Evolutionary conservation across 2,329 filamentous ascomycete species (phyloP).

Genomic region (Trichoderma citrinoviride): DNA sequence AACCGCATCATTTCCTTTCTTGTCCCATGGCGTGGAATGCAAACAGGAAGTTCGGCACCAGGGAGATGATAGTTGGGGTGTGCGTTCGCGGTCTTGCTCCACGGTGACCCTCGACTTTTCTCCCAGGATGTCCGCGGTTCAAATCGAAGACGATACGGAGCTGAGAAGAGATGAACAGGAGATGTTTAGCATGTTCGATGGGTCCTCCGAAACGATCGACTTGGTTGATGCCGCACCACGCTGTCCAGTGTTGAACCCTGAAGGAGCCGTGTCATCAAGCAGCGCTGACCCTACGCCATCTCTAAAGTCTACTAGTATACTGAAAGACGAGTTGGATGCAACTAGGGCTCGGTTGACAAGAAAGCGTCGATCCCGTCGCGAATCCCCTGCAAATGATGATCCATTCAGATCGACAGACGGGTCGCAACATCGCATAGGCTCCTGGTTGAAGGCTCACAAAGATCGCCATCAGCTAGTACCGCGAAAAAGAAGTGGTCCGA

Average conservation of each 20-base stretch:
- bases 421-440: background rate
- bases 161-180: background rate
- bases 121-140: background rate
- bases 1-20: background rate
- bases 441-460: background rate
- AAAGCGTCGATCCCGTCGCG: background rate
- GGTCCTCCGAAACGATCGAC: too few species aligned
- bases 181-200: background rate
- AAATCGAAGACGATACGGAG: background rate
- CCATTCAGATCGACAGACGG: too few species aligned
- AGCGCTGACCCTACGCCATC: background rate
- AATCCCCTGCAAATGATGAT: background rate
- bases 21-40: background rate
- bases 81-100: slow-evolving; percentile 1
- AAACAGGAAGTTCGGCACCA: background rate
- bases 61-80: background rate
- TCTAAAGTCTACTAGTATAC: background rate
- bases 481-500: background rate
- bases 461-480: background rate
- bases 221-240: background rate
- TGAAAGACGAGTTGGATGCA: background rate
- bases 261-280: background rate
- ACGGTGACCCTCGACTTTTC: slow-evolving; percentile 5
- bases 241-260: background rate
- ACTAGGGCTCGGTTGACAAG: background rate